Evolutionary conservation across 495 filamentous ascomycete species (phyloP), one percentile per base, ranked within the genome.

Genomic region (Talaromyces adpressus): DNA sequence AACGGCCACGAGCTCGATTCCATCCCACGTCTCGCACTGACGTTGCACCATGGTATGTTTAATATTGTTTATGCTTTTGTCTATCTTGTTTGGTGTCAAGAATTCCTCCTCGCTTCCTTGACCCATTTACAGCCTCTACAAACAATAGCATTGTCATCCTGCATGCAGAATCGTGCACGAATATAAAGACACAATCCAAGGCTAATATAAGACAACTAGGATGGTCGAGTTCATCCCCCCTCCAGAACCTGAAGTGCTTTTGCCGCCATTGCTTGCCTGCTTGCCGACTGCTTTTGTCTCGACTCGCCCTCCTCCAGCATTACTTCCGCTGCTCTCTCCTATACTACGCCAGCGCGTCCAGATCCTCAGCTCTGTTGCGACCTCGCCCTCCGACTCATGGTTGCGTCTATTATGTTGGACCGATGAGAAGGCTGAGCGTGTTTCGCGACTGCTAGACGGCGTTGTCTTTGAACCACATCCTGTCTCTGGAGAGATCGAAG

Each of bases 401-500:
- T 86, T 97, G 8, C 81, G 85, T 2, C 76, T 96, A n/a, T 82
- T 98, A n/a, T 92, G 86, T 68, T 98, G 95, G 85, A 87, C 93
- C 62, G 62, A 79, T 0, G 72, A 79, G 12, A 87, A 87, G 60
- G 91, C 88, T 2, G 77, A 89, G 30, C 84, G 79, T 62, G 81
- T 98, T 16, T 82, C 83, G 11, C 76, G 79, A 16, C 76, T 90
- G 34, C 83, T 93, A 23, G 81, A 85, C 66, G 82, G 80, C 30
- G 84, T 91, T 34, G 78, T 75, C 27, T 85, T 97, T 49, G 90
- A 96, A 68, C 91, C 91, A 23, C 94, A 98, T 71, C 94, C 94
- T 7, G 89, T 89, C 6, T 96, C 91, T 1, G 94, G 95, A 25
- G 92, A 97, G 71, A 85, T 98, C 32, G 94, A 98, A 69, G 71